Conservation (phyloP, 2,329 filamentous ascomycete species). For the Hymenoscyphus infarciens region DNA sequence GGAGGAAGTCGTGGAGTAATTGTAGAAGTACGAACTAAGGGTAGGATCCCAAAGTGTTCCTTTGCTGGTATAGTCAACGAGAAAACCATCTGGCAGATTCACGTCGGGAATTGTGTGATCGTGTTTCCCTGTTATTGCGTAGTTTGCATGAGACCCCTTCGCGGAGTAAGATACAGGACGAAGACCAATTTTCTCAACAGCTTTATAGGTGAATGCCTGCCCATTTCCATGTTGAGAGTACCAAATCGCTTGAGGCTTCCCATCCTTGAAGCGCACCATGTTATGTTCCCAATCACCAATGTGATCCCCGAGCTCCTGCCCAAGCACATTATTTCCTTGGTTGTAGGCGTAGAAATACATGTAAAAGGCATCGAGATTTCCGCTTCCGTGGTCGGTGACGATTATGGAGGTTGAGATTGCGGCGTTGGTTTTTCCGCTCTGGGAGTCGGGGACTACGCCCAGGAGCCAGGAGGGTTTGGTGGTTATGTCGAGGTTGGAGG, state of each 20-base stretch:
- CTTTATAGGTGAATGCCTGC: constrained; percentile 57
- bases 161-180: constrained; percentile 56
- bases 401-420: constrained; percentile 52
- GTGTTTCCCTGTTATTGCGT: constrained; percentile 55
- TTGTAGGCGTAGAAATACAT: constrained; percentile 38
- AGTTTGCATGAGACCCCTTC: constrained; percentile 62
- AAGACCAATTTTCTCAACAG: constrained; percentile 49
- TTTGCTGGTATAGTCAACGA: constrained; percentile 52
- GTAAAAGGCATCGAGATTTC: constrained; percentile 38
- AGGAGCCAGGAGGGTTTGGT: constrained; percentile 45
- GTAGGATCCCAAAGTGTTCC: constrained; percentile 60
- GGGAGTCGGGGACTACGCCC: constrained; percentile 50
- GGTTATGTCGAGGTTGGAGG: constrained; percentile 46
- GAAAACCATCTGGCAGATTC: constrained; percentile 50
- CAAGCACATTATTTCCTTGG: constrained; percentile 33
- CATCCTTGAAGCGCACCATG: constrained; percentile 61
- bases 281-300: constrained; percentile 67
- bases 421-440: constrained; percentile 45
- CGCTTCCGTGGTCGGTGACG: constrained; percentile 53
- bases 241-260: constrained; percentile 54
- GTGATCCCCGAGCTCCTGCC: constrained; percentile 42
- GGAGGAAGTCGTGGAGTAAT: constrained; percentile 41
- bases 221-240: constrained; percentile 61
- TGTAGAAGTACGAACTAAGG: constrained; percentile 52
- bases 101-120: constrained; percentile 61